A percentile compares a stretch with the other conserved stretches of the same genome.
Conservation (phyloP, 371 early-diverging fungal genomes). For the Mortierella polycephala region DNA sequence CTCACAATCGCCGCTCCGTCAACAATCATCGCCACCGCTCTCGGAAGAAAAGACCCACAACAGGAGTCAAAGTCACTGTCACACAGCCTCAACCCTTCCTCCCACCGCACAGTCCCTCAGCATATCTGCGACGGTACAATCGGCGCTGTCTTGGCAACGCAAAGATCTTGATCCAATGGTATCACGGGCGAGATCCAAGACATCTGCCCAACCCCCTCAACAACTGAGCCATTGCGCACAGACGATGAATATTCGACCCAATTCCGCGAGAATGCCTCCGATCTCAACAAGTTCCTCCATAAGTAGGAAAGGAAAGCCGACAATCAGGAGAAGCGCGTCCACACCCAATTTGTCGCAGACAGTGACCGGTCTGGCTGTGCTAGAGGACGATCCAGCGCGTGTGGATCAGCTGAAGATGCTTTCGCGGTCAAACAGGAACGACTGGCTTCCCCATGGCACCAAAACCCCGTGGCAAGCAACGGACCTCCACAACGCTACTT, state of each 20-base stretch:
- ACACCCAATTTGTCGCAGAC: slow-evolving; percentile 38
- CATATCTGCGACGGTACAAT: background rate
- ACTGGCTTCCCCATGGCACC: slow-evolving; percentile 4
- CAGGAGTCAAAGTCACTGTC: slow-evolving; percentile 18
- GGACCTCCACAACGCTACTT: background rate
- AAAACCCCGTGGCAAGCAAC: background rate
- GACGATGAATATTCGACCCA: background rate
- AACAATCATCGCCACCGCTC: slow-evolving; percentile 3
- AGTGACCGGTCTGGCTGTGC: slow-evolving; percentile 29
- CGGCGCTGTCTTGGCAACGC: slow-evolving; percentile 30
- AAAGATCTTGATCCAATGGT: slow-evolving; percentile 11
- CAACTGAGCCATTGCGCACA: slow-evolving; percentile 1
- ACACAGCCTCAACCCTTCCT: background rate
- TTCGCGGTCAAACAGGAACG: slow-evolving; percentile 7
- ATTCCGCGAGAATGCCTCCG: background rate
- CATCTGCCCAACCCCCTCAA: background rate
- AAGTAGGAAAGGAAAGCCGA: slow-evolving; percentile 8
- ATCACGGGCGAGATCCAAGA: slow-evolving; percentile 7
- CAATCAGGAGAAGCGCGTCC: slow-evolving; percentile 25
- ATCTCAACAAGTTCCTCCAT: slow-evolving; percentile 2
- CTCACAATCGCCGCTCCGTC: slow-evolving; percentile 30
- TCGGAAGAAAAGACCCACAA: slow-evolving; percentile 19
- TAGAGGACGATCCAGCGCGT: slow-evolving; percentile 35
- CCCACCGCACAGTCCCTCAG: slow-evolving; percentile 28
- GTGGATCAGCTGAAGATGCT: slow-evolving; percentile 14